phyloP scores from a whole-genome alignment of 1,284 basidiomycete species.

The Phylloboletellus chloephorus region DNA sequence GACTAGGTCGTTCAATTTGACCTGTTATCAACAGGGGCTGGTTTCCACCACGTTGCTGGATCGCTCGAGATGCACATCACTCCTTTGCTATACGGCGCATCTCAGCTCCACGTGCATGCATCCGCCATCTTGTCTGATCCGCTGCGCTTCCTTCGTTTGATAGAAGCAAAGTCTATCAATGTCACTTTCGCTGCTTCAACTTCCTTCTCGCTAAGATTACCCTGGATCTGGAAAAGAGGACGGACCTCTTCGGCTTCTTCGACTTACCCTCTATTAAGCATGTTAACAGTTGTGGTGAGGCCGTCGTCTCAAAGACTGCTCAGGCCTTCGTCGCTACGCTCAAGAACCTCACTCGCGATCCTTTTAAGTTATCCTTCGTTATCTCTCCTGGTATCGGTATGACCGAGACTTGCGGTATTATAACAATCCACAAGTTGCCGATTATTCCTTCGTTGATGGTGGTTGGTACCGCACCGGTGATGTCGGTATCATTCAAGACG shows the following conservation, averaged over 20 bases:
- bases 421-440: constrained; percentile 33
- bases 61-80: constrained; percentile 31
- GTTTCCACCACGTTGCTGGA: constrained; percentile 36
- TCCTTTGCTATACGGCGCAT: constrained; percentile 24
- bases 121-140: constrained; percentile 25
- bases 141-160: constrained; percentile 22
- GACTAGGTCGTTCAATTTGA: not conserved
- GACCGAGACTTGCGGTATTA: constrained; percentile 39
- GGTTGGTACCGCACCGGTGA: constrained; percentile 41
- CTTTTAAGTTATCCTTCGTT: constrained; percentile 18
- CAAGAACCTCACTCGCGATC: constrained; percentile 19
- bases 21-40: constrained; percentile 25
- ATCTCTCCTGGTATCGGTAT: constrained; percentile 39
- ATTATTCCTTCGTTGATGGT: constrained; percentile 32
- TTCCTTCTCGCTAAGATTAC: constrained; percentile 38
- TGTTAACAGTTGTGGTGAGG: constrained; percentile 35
- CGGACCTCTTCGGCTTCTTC: constrained; percentile 21
- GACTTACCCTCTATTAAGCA: constrained; percentile 32
- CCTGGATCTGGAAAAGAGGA: constrained; percentile 25
- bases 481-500: constrained; percentile 31
- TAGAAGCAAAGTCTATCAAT: constrained; percentile 22
- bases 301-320: constrained; percentile 36
- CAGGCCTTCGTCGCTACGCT: constrained; percentile 31
- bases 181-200: constrained; percentile 38
- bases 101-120: constrained; percentile 27